phyloP scores from a whole-genome alignment of 2,329 filamentous ascomycete species.

The Sclerotinia trifoliorum region DNA sequence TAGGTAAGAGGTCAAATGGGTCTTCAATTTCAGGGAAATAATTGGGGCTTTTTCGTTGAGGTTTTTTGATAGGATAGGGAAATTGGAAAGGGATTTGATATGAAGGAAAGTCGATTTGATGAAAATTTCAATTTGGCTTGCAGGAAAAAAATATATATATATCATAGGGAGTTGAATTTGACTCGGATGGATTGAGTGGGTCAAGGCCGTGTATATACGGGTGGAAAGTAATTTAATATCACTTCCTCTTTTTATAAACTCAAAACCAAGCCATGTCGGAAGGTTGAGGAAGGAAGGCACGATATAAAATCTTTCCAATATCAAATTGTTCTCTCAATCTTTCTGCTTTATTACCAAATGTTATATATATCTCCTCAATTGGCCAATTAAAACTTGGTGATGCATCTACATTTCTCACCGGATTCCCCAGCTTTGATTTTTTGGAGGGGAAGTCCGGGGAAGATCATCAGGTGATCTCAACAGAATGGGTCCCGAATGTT shows the following conservation, averaged over 20 bases:
- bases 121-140: not conserved
- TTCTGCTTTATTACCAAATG: not conserved
- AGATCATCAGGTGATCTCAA: slow-evolving; percentile 8
- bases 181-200: not conserved
- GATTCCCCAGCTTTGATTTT: not conserved
- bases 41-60: slow-evolving; percentile 25
- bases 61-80: not conserved
- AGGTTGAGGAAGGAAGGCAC: slow-evolving; percentile 7
- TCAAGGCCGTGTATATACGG: slow-evolving; percentile 14
- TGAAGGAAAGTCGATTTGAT: not conserved
- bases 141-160: not conserved
- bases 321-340: not conserved
- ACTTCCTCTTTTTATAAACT: not conserved
- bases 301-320: not conserved
- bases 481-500: slow-evolving; percentile 1
- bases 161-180: not conserved
- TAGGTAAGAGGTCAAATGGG: not conserved
- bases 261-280: slow-evolving; percentile 1
- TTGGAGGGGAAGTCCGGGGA: slow-evolving; percentile 18
- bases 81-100: not conserved
- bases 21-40: not conserved
- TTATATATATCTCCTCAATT: not conserved
- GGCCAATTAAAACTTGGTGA: not conserved
- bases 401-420: not conserved
- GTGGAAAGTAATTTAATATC: not conserved